A percentile compares a stretch with the other conserved stretches of the same genome.
Conservation (phyloP, 805 yeast genomes). For the Ogataea nitratoaversa region DNA sequence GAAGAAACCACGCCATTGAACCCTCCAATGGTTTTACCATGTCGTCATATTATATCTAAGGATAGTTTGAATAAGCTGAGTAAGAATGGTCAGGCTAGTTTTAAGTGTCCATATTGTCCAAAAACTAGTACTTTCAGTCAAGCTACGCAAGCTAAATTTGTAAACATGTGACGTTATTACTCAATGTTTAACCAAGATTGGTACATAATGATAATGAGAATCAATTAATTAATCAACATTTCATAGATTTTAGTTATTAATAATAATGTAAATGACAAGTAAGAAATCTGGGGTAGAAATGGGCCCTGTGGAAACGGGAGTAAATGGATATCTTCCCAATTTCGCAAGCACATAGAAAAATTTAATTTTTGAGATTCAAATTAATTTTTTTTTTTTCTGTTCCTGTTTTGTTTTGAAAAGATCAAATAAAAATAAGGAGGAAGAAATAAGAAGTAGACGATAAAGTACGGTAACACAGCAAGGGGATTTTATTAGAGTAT, state of each 20-base stretch:
- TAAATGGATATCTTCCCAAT: background rate
- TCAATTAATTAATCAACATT: no score
- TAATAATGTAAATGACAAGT: no score
- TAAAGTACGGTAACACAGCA: no score
- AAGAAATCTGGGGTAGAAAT: background rate
- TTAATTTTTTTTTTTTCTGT: no score
- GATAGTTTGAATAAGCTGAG: constrained; percentile 47
- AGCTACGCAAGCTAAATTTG: constrained; percentile 43
- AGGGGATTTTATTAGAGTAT: no score
- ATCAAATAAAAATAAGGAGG: no score
- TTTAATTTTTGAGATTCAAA: no score
- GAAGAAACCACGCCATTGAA: constrained; percentile 56
- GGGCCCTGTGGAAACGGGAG: background rate
- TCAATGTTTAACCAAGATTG: no score
- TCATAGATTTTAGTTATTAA: no score
- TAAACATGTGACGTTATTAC: constrained; percentile 22
- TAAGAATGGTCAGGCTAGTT: constrained; percentile 34
- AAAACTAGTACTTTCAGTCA: constrained; percentile 37
- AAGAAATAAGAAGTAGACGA: no score
- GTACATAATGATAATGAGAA: no score
- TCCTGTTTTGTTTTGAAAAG: background rate
- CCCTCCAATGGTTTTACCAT: constrained; percentile 45
- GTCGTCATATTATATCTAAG: constrained; percentile 51
- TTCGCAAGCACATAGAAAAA: background rate
- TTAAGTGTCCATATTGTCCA: constrained; percentile 76